These are phyloP conservation scores for Sporobolomyces pararoseus DNA, from an alignment of 768 basidiomycete genomes.

Conservation along the genomic window DNA sequence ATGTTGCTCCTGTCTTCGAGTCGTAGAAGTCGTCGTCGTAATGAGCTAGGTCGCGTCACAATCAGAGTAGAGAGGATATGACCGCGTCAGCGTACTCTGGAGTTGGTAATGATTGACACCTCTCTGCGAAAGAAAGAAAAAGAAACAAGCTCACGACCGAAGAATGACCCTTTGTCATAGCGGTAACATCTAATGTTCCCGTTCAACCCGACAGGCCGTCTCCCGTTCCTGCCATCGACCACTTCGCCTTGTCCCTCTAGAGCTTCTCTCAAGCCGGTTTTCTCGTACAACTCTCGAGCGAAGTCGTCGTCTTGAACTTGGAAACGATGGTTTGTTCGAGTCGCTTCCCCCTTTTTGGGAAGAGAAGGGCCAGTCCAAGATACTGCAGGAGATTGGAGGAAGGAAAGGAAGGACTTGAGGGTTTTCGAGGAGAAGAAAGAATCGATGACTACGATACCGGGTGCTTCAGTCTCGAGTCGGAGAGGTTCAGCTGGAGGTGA, in stretches of 20 bases:
- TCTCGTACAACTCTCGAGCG: conserved; percentile 54
- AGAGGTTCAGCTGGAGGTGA: not conserved
- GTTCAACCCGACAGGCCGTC: conserved; percentile 54
- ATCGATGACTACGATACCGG: conserved; percentile 23
- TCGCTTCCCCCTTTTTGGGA: conserved; percentile 68
- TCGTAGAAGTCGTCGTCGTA: conserved; percentile 65
- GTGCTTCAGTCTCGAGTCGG: not conserved
- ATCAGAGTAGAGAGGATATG: not conserved
- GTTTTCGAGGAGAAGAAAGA: conserved; percentile 4
- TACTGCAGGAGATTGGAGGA: conserved; percentile 58
- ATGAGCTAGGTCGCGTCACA: conserved; percentile 54
- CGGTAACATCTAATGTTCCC: conserved; percentile 72
- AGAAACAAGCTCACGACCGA: conserved; percentile 52
- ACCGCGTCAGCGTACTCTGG: not conserved
- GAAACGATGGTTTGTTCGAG: conserved; percentile 64
- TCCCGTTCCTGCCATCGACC: not conserved
- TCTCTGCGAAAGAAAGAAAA: not conserved
- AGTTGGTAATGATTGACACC: not conserved
- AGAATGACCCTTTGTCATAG: conserved; percentile 58
- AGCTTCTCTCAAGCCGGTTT: not conserved
- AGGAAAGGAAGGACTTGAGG: conserved; percentile 58
- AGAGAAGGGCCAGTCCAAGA: conserved; percentile 54
- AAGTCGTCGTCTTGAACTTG: conserved; percentile 61
- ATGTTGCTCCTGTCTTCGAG: not conserved
- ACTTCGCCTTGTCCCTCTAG: not conserved